These are phyloP conservation scores for Dryas integrifolia DNA, from an alignment of 331 rosid species.

Conservation along the genomic window DNA sequence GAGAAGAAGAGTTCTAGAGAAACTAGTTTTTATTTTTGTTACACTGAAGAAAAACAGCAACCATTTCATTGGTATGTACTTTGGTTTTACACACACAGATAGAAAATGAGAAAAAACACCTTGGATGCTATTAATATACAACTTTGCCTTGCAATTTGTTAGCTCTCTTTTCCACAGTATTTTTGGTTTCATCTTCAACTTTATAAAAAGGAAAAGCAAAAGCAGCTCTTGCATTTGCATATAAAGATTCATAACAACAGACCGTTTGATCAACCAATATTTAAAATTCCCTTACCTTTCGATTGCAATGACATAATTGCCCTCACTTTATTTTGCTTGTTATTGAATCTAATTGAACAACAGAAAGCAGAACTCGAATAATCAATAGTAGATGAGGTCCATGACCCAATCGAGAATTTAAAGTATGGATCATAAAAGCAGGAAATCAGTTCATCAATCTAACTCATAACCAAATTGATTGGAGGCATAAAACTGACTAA, in stretches of 20 bases:
- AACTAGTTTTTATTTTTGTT: slow-evolving; percentile 6
- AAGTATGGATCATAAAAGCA: not conserved
- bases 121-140: slow-evolving; percentile 25
- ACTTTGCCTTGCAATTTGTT: slow-evolving; percentile 20
- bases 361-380: slow-evolving; percentile 27
- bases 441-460: not conserved
- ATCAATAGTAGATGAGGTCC: slow-evolving; percentile 17
- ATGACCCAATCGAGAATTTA: slow-evolving; percentile 23
- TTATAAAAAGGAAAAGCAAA: slow-evolving; percentile 72
- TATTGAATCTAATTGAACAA: slow-evolving; percentile 17
- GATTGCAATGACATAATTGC: slow-evolving; percentile 24
- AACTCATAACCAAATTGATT: not conserved
- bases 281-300: slow-evolving; percentile 29
- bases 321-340: slow-evolving; percentile 23
- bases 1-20: slow-evolving; percentile 24
- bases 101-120: slow-evolving; percentile 26
- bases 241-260: slow-evolving; percentile 46
- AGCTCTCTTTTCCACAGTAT: slow-evolving; percentile 22
- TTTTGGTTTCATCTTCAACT: slow-evolving; percentile 55
- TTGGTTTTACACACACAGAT: slow-evolving; percentile 20
- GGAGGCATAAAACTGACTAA: not conserved
- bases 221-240: slow-evolving; percentile 40
- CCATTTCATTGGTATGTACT: slow-evolving; percentile 23
- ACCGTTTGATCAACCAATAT: slow-evolving; percentile 49
- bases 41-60: slow-evolving; percentile 20